A percentile compares a stretch with the other conserved stretches of the same genome.
These are phyloP conservation scores for Penicillium crystallinum DNA, from an alignment of 495 filamentous ascomycete species.

Conservation along the genomic window DNA sequence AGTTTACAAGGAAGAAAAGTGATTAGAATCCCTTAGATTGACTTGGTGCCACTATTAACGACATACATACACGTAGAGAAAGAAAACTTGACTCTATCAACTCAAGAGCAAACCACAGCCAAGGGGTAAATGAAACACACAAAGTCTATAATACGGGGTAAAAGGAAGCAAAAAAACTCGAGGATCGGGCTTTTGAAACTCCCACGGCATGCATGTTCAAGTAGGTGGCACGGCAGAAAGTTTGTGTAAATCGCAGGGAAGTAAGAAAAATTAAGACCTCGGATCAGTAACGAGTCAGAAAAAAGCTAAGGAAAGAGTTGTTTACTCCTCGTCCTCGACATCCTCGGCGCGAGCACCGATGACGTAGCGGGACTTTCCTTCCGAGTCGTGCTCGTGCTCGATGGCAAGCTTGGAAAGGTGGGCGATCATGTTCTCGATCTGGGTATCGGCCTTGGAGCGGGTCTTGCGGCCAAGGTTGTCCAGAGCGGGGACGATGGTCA, in stretches of 20 bases:
- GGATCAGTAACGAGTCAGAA: slow-evolving; percentile 29
- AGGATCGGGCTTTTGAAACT: slow-evolving; percentile 16
- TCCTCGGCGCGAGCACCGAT: slow-evolving; percentile 57
- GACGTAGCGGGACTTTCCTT: slow-evolving; percentile 56
- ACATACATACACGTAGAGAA: slow-evolving; percentile 48
- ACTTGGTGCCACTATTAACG: slow-evolving; percentile 47
- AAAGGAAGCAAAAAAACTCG: slow-evolving; percentile 21
- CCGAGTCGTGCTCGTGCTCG: slow-evolving; percentile 57
- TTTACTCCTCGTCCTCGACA: slow-evolving; percentile 66
- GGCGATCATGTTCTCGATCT: slow-evolving; percentile 76
- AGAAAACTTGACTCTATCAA: slow-evolving; percentile 39
- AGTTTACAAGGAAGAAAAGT: slow-evolving; percentile 5
- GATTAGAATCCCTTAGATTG: slow-evolving; percentile 37
- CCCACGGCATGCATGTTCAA: slow-evolving; percentile 30
- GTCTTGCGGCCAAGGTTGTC: slow-evolving; percentile 78
- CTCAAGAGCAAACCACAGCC: slow-evolving; percentile 27
- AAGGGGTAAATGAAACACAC: slow-evolving; percentile 33
- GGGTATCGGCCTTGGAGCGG: slow-evolving; percentile 65
- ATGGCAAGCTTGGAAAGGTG: slow-evolving; percentile 71
- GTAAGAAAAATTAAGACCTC: slow-evolving; percentile 29
- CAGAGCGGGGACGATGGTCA: slow-evolving; percentile 61
- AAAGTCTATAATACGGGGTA: slow-evolving; percentile 45
- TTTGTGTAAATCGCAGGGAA: slow-evolving; percentile 20
- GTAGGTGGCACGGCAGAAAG: slow-evolving; percentile 19
- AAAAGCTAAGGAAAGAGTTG: slow-evolving; percentile 11